Evolutionary conservation across 495 filamentous ascomycete species (phyloP), one percentile per base, ranked within the genome.

Genomic region (Lichenothelia convexa): DNA sequence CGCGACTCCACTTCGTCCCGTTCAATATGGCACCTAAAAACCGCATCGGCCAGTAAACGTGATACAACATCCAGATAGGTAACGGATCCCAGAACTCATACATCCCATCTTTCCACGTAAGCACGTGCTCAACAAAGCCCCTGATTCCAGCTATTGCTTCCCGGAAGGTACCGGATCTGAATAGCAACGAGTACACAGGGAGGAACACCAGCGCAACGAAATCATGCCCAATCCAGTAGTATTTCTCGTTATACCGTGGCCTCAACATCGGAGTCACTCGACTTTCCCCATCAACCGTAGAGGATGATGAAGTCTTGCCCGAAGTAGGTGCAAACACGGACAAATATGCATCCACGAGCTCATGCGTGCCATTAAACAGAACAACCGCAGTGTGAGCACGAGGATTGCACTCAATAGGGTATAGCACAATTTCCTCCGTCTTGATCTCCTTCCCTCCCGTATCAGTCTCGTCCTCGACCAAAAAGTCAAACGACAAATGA

Each of bases 401-500:
- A 0, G 72, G 73, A 42, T 76, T 76, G 43, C 73, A 77, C 41
- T 73, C 68, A 42, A 75, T 75, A 2, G 71, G 62, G 36, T 65
- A 65, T 8, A 77, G 37, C 53, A 44, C 5, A 41, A 43, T 6
- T 45, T 47, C 15, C 48, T 54, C 33, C 39, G 43, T 11, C 22
- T 45, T 32, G n/a, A 36, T 45, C 35, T 53, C 44, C 21, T 38
- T 12, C 38, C 46, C 30, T 45, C 42, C 5, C 30, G 18, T 18
- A 15, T 31, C 57, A n/a, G n/a, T n/a, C 24, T 60, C 57, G 35
- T 68, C 59, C 27, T 70, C 61, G 5, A 78, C 64, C 43, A 80
- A 54, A 30, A 85, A 67, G 41, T 74, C 67, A 32, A 85, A 68
- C 5, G 63, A 69, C 8, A 84, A 48, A 51, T 87, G 80, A 3